Conservation (phyloP, 495 filamentous ascomycete genomes). For the Letharia columbiana region DNA sequence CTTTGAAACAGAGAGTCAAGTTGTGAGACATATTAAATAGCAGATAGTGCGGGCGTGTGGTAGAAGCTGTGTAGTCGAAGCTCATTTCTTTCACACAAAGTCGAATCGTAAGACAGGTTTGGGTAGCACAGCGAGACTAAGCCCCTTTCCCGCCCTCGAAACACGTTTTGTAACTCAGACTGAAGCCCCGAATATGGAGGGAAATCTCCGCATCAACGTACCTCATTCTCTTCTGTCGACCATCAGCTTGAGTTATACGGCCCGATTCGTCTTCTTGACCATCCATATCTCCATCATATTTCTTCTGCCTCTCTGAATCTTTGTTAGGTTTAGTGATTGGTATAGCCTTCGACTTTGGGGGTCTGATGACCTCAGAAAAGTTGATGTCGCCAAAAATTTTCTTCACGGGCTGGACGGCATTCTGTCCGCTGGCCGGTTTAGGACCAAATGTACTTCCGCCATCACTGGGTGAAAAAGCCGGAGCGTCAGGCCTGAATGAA, state of each 20-base stretch:
- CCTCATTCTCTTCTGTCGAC: constrained; percentile 64
- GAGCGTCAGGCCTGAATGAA: constrained; percentile 73
- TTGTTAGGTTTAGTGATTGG: constrained; percentile 67
- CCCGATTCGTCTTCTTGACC: constrained; percentile 36
- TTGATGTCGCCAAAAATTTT: constrained; percentile 73
- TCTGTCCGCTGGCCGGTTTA: constrained; percentile 6
- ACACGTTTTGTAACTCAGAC: background rate
- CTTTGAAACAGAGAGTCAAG: background rate
- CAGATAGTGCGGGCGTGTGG: background rate
- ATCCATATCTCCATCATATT: constrained; percentile 39
- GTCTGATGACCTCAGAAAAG: constrained; percentile 51
- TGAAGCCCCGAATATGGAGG: background rate
- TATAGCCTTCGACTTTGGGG: constrained; percentile 67
- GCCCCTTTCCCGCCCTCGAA: background rate
- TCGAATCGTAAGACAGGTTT: background rate
- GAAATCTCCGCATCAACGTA: background rate
- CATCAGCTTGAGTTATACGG: constrained; percentile 44
- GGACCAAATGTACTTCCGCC: constrained; percentile 1
- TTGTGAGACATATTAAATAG: background rate
- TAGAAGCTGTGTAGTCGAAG: background rate
- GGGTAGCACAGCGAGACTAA: background rate
- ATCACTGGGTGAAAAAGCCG: constrained; percentile 61
- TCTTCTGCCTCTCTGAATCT: constrained; percentile 25
- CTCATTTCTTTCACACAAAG: background rate
- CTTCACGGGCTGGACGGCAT: constrained; percentile 27